Conservation (phyloP, 2,329 filamentous ascomycete species). For the Teratosphaeria gauchensis region DNA sequence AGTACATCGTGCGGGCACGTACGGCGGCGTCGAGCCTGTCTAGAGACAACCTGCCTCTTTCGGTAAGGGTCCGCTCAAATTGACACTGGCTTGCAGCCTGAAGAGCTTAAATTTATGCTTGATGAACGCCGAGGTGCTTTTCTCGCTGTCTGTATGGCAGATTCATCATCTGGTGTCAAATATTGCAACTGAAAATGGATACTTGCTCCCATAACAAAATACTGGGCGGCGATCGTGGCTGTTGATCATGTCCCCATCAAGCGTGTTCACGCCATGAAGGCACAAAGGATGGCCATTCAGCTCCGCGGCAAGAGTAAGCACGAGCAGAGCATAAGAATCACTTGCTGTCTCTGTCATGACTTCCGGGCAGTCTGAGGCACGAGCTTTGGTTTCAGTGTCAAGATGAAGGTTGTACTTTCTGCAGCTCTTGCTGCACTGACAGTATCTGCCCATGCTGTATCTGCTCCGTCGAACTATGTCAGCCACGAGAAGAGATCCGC, state of each 20-base stretch:
- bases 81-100: not conserved
- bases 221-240: not conserved
- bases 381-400: not conserved
- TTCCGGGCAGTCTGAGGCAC: not conserved
- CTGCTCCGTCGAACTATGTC: constrained; percentile 9
- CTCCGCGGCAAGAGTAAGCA: not conserved
- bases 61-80: not conserved
- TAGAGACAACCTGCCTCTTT: not conserved
- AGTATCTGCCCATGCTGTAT: not conserved
- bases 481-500: constrained; percentile 22
- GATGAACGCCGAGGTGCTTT: not conserved
- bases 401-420: not conserved
- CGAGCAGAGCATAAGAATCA: not conserved
- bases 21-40: not conserved
- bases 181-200: not conserved
- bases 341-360: not conserved
- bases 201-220: not conserved
- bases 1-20: not conserved
- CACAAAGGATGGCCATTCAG: not conserved
- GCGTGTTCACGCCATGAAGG: not conserved
- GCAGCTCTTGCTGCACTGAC: not conserved
- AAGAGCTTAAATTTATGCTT: not conserved
- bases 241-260: not conserved
- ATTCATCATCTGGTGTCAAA: not conserved
- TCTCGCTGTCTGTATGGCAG: not conserved